Evolutionary conservation across 768 basidiomycete genomes (phyloP).

Genomic region (Suillus decipiens): DNA sequence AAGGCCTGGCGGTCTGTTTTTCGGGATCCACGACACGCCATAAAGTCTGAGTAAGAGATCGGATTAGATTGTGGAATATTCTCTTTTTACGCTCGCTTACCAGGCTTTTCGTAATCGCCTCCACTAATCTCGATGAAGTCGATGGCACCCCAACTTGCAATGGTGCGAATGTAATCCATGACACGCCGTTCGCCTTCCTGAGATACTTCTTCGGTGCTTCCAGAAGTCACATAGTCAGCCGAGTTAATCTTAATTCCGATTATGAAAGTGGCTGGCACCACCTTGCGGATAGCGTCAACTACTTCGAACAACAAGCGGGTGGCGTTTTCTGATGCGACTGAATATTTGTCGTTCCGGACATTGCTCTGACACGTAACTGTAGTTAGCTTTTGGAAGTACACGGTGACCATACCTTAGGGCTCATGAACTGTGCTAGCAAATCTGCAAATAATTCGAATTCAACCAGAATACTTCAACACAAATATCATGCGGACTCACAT

Average conservation of each 20-base stretch:
- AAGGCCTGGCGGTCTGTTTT: slow-evolving; percentile 63
- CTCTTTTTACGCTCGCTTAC: slow-evolving; percentile 38
- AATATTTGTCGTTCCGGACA: slow-evolving; percentile 61
- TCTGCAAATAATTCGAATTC: slow-evolving; percentile 43
- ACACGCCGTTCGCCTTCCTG: slow-evolving; percentile 40
- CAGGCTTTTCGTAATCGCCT: slow-evolving; percentile 80
- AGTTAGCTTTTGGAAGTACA: slow-evolving; percentile 21
- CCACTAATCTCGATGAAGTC: slow-evolving; percentile 91
- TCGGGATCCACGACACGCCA: slow-evolving; percentile 26
- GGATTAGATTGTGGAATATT: slow-evolving; percentile 15
- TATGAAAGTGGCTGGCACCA: slow-evolving; percentile 59
- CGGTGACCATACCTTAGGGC: slow-evolving; percentile 52
- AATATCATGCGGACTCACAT: slow-evolving; percentile 50
- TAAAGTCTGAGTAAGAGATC: slow-evolving; percentile 42
- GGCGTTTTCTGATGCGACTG: slow-evolving; percentile 39
- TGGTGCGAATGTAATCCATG: slow-evolving; percentile 57
- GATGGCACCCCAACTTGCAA: slow-evolving; percentile 63
- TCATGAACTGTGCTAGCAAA: slow-evolving; percentile 77
- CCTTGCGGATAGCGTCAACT: slow-evolving; percentile 52
- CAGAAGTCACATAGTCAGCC: slow-evolving; percentile 61
- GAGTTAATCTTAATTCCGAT: slow-evolving; percentile 82
- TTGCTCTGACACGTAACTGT: slow-evolving; percentile 41
- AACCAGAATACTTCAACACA: background rate
- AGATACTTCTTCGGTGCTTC: slow-evolving; percentile 34
- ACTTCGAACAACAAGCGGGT: slow-evolving; percentile 63